Evolutionary conservation across 305 asterid genomes (phyloP).

Genomic region (Rubia peregrina): DNA sequence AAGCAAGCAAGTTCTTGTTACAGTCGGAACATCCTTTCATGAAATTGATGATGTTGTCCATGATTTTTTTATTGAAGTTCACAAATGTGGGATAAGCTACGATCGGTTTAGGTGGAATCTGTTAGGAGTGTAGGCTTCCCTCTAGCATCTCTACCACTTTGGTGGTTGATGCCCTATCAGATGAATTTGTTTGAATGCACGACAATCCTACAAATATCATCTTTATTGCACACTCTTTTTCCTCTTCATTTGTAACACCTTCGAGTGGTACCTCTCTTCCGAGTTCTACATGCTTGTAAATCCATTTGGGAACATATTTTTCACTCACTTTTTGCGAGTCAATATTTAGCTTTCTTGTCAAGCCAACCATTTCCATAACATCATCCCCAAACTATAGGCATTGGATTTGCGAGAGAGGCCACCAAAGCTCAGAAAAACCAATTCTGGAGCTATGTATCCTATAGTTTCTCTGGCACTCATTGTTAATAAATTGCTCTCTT

Average conservation of each 20-base stretch:
- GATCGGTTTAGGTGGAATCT: constrained; percentile 34
- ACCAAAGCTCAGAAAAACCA: too few species aligned
- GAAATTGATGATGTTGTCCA: background rate
- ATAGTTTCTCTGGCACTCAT: constrained; percentile 41
- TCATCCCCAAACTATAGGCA: too few species aligned
- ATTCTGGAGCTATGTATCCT: too few species aligned
- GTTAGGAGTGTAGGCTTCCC: constrained; percentile 22
- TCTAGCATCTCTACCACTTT: constrained; percentile 39
- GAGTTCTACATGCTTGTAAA: constrained; percentile 20
- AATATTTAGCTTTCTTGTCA: too few species aligned
- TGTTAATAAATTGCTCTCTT: constrained; percentile 37
- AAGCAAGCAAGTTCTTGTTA: background rate
- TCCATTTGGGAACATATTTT: too few species aligned
- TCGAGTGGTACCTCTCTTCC: background rate
- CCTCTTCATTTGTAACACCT: too few species aligned
- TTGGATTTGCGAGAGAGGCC: too few species aligned
- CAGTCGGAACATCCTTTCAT: background rate
- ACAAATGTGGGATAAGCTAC: constrained; percentile 9
- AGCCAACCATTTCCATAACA: too few species aligned
- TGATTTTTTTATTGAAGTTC: background rate
- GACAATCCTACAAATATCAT: too few species aligned
- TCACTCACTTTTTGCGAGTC: too few species aligned
- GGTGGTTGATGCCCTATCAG: constrained; percentile 23
- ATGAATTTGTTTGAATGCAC: constrained; percentile 5
- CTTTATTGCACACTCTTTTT: too few species aligned